Conservation (phyloP, 192 early-diverging fungal species). For the Cladochytrium replicatum region DNA sequence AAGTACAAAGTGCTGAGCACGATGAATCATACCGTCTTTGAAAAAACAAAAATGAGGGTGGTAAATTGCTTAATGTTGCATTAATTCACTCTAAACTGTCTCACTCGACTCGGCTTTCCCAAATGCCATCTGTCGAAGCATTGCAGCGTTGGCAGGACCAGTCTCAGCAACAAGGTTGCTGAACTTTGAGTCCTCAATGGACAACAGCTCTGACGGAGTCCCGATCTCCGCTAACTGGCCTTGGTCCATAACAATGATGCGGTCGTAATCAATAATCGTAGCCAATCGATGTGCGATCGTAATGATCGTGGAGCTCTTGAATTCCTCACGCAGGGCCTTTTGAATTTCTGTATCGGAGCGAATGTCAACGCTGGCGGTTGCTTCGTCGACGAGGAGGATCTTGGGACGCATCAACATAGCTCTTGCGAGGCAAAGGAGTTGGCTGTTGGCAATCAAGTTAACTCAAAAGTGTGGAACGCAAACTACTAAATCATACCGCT, state of each 20-base stretch:
- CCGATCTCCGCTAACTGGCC: conserved; percentile 8
- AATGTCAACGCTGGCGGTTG: conserved; percentile 43
- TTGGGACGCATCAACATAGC: conserved; percentile 12
- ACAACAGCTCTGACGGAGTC: conserved; percentile 2
- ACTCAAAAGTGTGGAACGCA: too few species aligned
- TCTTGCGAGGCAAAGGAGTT: conserved; percentile 18
- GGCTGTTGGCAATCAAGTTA: too few species aligned
- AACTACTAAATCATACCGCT: conserved; percentile 56
- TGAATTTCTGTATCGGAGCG: conserved; percentile 58
- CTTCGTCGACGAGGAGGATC: conserved; percentile 16
- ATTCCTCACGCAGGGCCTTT: conserved; percentile 44
- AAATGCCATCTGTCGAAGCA: conserved; percentile 29
- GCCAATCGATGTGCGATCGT: conserved; percentile 57
- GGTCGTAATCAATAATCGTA: conserved; percentile 12
- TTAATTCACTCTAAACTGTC: too few species aligned
- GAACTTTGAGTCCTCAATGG: neutral
- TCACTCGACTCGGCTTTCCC: too few species aligned
- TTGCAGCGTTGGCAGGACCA: conserved; percentile 30
- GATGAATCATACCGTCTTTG: too few species aligned
- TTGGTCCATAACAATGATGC: conserved; percentile 4
- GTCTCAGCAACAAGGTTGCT: conserved; percentile 25
- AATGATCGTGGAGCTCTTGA: conserved; percentile 48
- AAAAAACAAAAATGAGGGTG: too few species aligned
- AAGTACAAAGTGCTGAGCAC: too few species aligned
- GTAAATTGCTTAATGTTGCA: too few species aligned